These are phyloP conservation scores for Gymnopilus dilepis DNA, from an alignment of 768 basidiomycete species.

Conservation along the genomic window DNA sequence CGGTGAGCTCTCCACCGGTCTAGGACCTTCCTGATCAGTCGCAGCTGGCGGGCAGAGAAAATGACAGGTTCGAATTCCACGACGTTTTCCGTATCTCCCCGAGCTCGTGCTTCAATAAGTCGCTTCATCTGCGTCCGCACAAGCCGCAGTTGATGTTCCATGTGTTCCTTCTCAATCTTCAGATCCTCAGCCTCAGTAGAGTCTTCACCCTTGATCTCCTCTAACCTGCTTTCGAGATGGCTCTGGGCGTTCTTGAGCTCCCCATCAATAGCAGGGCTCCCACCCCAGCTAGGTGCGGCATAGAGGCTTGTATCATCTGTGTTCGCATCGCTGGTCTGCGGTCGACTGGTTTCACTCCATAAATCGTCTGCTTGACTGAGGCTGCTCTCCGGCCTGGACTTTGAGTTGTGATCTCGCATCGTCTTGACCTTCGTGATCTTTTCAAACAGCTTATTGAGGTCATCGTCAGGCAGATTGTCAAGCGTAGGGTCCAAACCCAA, in stretches of 20 bases:
- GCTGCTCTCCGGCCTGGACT: conserved; percentile 89
- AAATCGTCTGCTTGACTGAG: conserved; percentile 85
- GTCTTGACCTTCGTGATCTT: conserved; percentile 93
- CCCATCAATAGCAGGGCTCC: conserved; percentile 71
- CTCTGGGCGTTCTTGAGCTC: conserved; percentile 73
- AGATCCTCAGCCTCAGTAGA: conserved; percentile 80
- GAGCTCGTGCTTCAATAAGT: conserved; percentile 74
- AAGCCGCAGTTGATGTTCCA: conserved; percentile 85
- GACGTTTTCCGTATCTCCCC: conserved; percentile 73
- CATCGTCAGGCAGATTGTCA: conserved; percentile 93
- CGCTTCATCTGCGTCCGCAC: conserved; percentile 85
- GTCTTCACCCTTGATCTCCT: conserved; percentile 56
- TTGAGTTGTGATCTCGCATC: conserved; percentile 79
- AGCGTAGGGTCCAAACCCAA: conserved; percentile 88
- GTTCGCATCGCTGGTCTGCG: conserved; percentile 73
- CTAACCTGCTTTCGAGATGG: conserved; percentile 75
- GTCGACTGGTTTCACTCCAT: conserved; percentile 90
- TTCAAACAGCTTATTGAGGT: conserved; percentile 92
- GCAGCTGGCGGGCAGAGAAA: conserved; percentile 81
- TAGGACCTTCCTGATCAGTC: conserved; percentile 82
- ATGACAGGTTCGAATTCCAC: conserved; percentile 79
- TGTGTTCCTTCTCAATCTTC: conserved; percentile 89
- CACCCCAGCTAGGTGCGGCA: conserved; percentile 53
- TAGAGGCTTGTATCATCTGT: conserved; percentile 92
- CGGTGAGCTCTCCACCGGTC: conserved; percentile 86